Evolutionary conservation across 148 eudicot genomes (phyloP).

Genomic region (Salicornia ramosissima): DNA sequence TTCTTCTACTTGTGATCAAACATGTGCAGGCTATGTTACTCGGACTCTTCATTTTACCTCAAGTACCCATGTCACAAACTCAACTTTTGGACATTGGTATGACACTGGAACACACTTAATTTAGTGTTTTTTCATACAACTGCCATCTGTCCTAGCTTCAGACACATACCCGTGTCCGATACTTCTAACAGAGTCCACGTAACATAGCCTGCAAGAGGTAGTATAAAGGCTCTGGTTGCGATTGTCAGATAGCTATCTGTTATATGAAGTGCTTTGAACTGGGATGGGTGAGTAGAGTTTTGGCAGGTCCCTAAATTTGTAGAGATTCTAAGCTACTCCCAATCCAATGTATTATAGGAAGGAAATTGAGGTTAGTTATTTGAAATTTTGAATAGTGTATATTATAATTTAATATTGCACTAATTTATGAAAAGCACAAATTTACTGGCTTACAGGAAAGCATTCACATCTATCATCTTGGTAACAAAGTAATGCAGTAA

Average conservation of each 20-base stretch:
- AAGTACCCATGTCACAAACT: too few relatives aligned
- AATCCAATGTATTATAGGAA: slow-evolving; percentile 11
- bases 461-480: too few relatives aligned
- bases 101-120: too few relatives aligned
- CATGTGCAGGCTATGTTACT: too few relatives aligned
- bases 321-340: not conserved
- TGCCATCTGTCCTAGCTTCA: too few relatives aligned
- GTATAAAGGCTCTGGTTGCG: not conserved
- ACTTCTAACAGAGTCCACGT: too few relatives aligned
- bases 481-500: too few relatives aligned
- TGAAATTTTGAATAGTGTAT: slow-evolving; percentile 19
- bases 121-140: too few relatives aligned
- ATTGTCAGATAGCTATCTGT: not conserved
- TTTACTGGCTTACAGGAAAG: not conserved
- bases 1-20: not conserved
- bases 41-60: too few relatives aligned
- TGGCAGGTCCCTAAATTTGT: not conserved
- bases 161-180: too few relatives aligned
- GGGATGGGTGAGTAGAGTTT: slow-evolving; percentile 12
- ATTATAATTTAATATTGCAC: not conserved
- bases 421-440: not conserved
- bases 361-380: slow-evolving; percentile 5
- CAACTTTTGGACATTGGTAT: too few relatives aligned
- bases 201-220: too few relatives aligned
- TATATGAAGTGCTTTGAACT: not conserved